Conservation (phyloP, 2,329 filamentous ascomycete species). For the Coniochaeta prunicola region DNA sequence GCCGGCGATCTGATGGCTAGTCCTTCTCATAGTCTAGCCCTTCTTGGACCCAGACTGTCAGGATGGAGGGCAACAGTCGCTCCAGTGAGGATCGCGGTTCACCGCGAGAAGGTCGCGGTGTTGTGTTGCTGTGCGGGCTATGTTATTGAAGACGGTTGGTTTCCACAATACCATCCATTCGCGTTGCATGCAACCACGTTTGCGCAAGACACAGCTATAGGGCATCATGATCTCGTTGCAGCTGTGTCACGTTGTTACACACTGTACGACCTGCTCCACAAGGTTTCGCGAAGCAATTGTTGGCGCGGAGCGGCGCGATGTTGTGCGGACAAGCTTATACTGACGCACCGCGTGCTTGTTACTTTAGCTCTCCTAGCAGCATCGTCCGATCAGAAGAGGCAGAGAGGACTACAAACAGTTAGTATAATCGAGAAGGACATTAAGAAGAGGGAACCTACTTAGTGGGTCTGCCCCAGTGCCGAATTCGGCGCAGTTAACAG, state of each 20-base stretch:
- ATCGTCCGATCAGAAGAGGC: slow-evolving; percentile 84
- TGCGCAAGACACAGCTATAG: not conserved
- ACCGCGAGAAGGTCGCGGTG: not conserved
- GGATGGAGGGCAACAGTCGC: not conserved
- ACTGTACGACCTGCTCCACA: not conserved
- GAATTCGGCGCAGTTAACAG: slow-evolving; percentile 91
- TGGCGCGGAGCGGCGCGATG: not conserved
- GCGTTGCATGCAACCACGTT: not conserved
- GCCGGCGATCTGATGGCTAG: not conserved
- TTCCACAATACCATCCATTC: not conserved
- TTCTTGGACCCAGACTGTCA: not conserved
- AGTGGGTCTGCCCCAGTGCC: slow-evolving; percentile 79
- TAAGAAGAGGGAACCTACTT: slow-evolving; percentile 50
- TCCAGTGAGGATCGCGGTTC: not conserved
- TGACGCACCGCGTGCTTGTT: slow-evolving; percentile 24
- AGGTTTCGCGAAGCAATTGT: not conserved
- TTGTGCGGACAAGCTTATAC: not conserved
- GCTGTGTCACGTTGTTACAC: not conserved
- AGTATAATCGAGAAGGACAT: slow-evolving; percentile 16
- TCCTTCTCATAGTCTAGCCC: not conserved
- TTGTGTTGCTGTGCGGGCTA: not conserved
- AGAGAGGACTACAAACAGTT: slow-evolving; percentile 64
- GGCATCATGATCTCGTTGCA: not conserved
- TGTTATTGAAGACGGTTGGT: not conserved
- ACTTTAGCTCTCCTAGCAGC: slow-evolving; percentile 73